A percentile compares a stretch with the other conserved stretches of the same genome.
These are phyloP conservation scores for Starmerella sirachaensis DNA, from an alignment of 805 yeast species.

Conservation along the genomic window DNA sequence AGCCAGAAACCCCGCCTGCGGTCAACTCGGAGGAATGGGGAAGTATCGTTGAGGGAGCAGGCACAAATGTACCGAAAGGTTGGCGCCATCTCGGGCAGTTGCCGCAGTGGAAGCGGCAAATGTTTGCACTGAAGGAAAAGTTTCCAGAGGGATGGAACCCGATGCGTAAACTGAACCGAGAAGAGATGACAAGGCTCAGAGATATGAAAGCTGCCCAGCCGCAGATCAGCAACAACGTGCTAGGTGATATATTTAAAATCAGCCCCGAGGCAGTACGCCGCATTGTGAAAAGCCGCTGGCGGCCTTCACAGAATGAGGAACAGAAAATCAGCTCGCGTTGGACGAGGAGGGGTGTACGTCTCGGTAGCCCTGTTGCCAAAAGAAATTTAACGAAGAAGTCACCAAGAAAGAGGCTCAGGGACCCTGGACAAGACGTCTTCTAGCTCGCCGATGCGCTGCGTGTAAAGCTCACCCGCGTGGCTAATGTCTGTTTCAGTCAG, in stretches of 20 bases:
- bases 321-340: conserved; percentile 39
- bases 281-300: conserved; percentile 67
- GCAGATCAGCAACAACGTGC: conserved; percentile 42
- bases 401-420: conserved; percentile 1
- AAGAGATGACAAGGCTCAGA: conserved; percentile 54
- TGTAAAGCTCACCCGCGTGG: not conserved
- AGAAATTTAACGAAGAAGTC: not conserved
- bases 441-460: not conserved
- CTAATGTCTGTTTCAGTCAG: too few species aligned
- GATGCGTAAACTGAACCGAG: conserved; percentile 50
- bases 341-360: conserved; percentile 37
- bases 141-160: conserved; percentile 59
- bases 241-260: conserved; percentile 53
- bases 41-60: not conserved
- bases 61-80: conserved; percentile 33
- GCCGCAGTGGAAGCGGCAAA: conserved; percentile 66
- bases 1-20: too few species aligned
- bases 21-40: conserved; percentile 3
- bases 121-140: conserved; percentile 49
- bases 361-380: conserved; percentile 17
- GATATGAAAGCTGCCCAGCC: conserved; percentile 46
- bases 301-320: conserved; percentile 47
- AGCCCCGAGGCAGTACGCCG: conserved; percentile 77
- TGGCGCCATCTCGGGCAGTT: conserved; percentile 35
- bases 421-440: conserved; percentile 12